Percentiles rank a stretch among this genome's conserved stretches.
phyloP scores from a whole-genome alignment of 176 grass and related monocot genomes.

The Zea mays region DNA sequence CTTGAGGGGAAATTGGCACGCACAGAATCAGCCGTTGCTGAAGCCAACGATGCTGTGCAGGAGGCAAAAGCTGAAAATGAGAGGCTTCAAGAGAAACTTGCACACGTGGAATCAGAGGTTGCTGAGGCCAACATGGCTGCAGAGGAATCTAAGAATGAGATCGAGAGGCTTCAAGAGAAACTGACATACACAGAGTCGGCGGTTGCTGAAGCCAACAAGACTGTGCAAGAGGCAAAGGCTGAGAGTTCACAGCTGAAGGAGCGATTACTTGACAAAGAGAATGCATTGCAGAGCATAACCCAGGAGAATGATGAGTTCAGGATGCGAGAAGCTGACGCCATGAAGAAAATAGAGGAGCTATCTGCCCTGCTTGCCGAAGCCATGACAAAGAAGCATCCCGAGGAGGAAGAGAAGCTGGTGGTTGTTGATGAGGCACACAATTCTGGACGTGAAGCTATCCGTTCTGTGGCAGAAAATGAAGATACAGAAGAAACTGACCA shows the following conservation, averaged over 20 bases:
- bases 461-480: conserved; percentile 38
- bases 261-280: conserved; percentile 88
- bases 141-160: conserved; percentile 49
- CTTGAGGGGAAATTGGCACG: conserved; percentile 49
- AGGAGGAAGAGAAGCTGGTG: conserved; percentile 60
- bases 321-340: conserved; percentile 51
- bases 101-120: conserved; percentile 35
- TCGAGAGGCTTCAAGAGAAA: conserved; percentile 54
- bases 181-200: conserved; percentile 41
- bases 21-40: conserved; percentile 44
- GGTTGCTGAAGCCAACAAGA: conserved; percentile 40
- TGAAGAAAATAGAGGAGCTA: conserved; percentile 76
- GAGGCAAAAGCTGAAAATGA: conserved; percentile 54
- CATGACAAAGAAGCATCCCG: conserved; percentile 57
- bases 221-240: conserved; percentile 42
- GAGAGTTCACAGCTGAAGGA: conserved; percentile 77
- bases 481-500: conserved; percentile 15
- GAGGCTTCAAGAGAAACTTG: conserved; percentile 49
- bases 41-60: conserved; percentile 51
- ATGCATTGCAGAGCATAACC: conserved; percentile 78
- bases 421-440: conserved; percentile 44
- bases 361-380: conserved; percentile 67
- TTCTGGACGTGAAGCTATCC: conserved; percentile 31
- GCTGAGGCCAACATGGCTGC: conserved; percentile 45
- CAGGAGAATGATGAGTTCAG: conserved; percentile 93